Base-by-base conservation (phyloP, 129 eudicot genomes). In the Kitagawia praeruptora region DNA sequence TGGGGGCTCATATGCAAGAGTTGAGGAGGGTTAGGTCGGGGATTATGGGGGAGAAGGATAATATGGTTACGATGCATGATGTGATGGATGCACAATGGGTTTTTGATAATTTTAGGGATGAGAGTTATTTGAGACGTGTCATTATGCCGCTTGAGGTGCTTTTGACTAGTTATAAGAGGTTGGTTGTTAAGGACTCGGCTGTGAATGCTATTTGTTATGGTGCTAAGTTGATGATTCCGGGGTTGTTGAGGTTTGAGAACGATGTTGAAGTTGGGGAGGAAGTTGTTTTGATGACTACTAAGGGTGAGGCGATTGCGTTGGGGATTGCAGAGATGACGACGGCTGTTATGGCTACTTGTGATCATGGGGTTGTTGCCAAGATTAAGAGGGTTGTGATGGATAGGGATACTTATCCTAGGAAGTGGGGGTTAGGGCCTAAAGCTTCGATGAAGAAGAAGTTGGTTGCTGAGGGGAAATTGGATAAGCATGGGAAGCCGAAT, bases 361-460 rank as follows among this genome's bases (percentile, higher is more conserved):
- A 93, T 84, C 97, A 93, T 82, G 98, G 98, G n/a, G 91, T 88
- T 47, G 98, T 93, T 31, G 97, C 97, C 0, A 93, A 89, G 86
- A 93, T 93, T 71, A 93, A 93, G 90, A 89, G 98, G 94, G 98
- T 91, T 45, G 93, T 93, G 48, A 93, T 93, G 98, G 98, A 93
- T 75, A 85, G 98, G 74, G 98, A 93, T 82, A 93, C 93, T 4
- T 91, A 93, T 37, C 98, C 98, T 3, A 91, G 98, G 84, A 93
- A 93, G 80, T 93, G 98, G 98, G 98, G 98, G 48, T 84, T 93
- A 87, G 97, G 98, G n/a, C 96, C 98, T 1, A 85, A 88, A 19
- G 98, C 98, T 80, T 87, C 94, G 8, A 89, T 88, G 92, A 93
- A 93, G 82, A 91, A 93, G 94, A 93, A 89, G 94, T 51, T 93